Base-by-base conservation (phyloP, 176 grass and related monocot species). In the Phragmites australis region DNA sequence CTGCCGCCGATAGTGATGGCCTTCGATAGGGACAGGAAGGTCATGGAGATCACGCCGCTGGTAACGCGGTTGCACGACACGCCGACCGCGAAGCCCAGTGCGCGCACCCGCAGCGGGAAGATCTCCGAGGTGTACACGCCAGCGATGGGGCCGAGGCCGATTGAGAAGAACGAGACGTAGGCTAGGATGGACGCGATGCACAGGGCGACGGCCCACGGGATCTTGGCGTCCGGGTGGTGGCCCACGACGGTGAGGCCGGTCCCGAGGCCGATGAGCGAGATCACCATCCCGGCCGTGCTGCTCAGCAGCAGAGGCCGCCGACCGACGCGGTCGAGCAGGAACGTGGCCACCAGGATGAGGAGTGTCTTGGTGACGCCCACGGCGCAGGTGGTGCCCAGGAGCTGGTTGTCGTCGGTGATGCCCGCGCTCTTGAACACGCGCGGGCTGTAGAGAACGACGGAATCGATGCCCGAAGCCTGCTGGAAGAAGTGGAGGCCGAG, bases 1-100 rank as follows among this genome's bases (percentile, higher is more conserved):
- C 77, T 90, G 7, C 91, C 91, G 23, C 87, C 88, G 58, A 93
- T 90, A 13, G 88, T 90, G 79, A 93, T 93, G 65, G 91, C 91
- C 60, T 93, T 90, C 18, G 83, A 88, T 6, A 93, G 63, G 1
- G 91, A 93, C 42, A 93, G 59, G 76, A 93, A 93, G 19, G 85
- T 87, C 91, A 93, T 93, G 81, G 91, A 85, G 51, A 93, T 22
- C 27, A 87, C 78, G 12, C 88, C 88, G 45, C 91, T 93, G 19
- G 84, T 88, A 4, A 93, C 76, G 15, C 91, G 85, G 81, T 93
- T 93, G 61, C 83, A 30, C 0, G 89, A 76, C n/a, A 76, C 86
- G 41, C 50, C 75, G 8, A 91, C 37, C 6, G 88, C 60, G 32
- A 53, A 84, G 0, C 92, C 92, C 29, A 89, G 92, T 14, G 89